Evolutionary conservation across 306 rosid genomes (phyloP), one percentile per base, ranked within the genome.

Genomic region (Ormosia emarginata): DNA sequence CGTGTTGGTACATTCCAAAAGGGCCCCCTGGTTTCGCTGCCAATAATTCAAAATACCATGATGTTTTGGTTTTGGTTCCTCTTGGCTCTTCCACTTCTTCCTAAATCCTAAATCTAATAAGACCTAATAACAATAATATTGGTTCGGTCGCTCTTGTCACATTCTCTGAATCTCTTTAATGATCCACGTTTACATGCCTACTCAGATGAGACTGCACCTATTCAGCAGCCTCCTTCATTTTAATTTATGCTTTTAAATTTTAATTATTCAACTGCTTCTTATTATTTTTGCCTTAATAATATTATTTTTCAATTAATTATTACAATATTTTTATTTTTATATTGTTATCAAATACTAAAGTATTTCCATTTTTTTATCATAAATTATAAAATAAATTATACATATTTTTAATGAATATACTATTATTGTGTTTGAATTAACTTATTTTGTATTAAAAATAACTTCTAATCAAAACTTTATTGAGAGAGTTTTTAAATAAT

Each of bases 141-240:
- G 73, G 34, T 76, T 85, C 70, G 82, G 85, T 82, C 75, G 44
- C 70, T 33, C 44, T 79, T 80, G 85, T 83, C 87, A 79, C 74
- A 56, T 83, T 69, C 89, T 24, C 5, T 3, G 46, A 57, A 66
- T 73, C 81, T 36, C 64, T 53, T 72, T 6, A 13, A 73, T 74
- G 67, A 52, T 84, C 61, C 84, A 71, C 81, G 34, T 71, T 77
- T 62, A 4, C 78, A 7, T 61, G 71, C 80, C 18, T 53, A 55
- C 47, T 82, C 50, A 6, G 36, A 36, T 72, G 5, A 66, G 14
- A n/a, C 11, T 37, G 4, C 41, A 18, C 63, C 67, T 82, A 67
- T 29, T n/a, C 77, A 55, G 1, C 37, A 67, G 0, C 66, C 17
- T n/a, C 76, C 74, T 5, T 40, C 68, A 1, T 67, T 4, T 49